These are phyloP conservation scores for Metarhizium rileyi DNA, from an alignment of 2,329 filamentous ascomycete genomes.

Conservation along the genomic window DNA sequence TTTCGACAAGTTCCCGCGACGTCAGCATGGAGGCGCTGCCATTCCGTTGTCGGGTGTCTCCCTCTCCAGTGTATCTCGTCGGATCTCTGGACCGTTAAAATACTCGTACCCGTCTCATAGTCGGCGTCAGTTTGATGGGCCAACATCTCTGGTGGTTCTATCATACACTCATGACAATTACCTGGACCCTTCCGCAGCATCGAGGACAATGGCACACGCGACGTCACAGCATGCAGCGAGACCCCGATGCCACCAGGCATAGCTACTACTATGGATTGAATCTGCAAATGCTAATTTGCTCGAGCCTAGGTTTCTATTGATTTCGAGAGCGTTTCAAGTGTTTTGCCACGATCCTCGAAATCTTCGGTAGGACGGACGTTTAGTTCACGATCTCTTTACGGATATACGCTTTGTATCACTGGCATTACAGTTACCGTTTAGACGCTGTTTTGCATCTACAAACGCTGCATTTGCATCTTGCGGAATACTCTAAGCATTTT, in stretches of 20 bases:
- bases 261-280: background rate
- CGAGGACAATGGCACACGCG: background rate
- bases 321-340: conserved; percentile 30
- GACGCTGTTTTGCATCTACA: conserved; percentile 8
- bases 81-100: too few relatives aligned
- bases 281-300: conserved; percentile 14
- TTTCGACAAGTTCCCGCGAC: background rate
- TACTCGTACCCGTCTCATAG: too few relatives aligned
- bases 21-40: too few relatives aligned
- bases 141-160: too few relatives aligned
- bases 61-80: too few relatives aligned
- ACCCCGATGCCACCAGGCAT: background rate
- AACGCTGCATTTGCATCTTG: conserved; percentile 9
- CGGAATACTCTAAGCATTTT: conserved; percentile 19
- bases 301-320: conserved; percentile 27
- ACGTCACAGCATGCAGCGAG: background rate
- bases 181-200: too few relatives aligned
- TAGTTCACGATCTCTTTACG: conserved; percentile 15
- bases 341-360: conserved; percentile 31
- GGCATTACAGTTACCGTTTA: conserved; percentile 13
- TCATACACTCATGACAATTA: too few relatives aligned
- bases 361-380: conserved; percentile 27
- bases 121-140: too few relatives aligned
- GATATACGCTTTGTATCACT: conserved; percentile 16
- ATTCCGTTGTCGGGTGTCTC: too few relatives aligned